phyloP scores from a whole-genome alignment of 352 stramenopile genomes.

The Phytopythium mirpurense region DNA sequence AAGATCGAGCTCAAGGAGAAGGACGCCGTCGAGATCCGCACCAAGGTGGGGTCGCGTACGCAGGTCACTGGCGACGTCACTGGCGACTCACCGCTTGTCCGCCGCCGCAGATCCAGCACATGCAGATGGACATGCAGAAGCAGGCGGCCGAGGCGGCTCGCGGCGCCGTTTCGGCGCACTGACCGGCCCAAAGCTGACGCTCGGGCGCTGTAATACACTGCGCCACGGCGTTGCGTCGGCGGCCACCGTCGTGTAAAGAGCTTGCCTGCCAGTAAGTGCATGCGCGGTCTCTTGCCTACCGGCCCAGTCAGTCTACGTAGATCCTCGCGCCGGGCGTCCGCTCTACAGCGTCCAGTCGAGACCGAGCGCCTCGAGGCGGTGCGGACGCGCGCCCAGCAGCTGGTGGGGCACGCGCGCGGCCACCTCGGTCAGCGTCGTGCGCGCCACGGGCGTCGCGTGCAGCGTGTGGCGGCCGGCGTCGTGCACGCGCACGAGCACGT shows the following conservation, averaged over 20 bases:
- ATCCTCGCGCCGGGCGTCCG: too few species aligned
- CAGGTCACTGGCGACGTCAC: conserved; percentile 7
- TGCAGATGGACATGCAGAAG: conserved; percentile 90
- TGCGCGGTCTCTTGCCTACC: too few species aligned
- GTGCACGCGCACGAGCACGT: conserved; percentile 77
- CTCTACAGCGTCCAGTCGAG: background rate
- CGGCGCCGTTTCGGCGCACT: conserved; percentile 45
- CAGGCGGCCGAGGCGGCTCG: conserved; percentile 70
- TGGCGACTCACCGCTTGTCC: background rate
- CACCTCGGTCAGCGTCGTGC: conserved; percentile 68
- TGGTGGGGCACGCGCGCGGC: conserved; percentile 37
- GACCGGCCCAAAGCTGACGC: too few species aligned
- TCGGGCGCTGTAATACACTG: too few species aligned
- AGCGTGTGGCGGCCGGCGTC: conserved; percentile 81
- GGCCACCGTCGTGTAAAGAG: too few species aligned
- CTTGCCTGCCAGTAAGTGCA: too few species aligned
- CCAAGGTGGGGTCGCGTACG: too few species aligned
- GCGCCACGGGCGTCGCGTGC: conserved; percentile 72
- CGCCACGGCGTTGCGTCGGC: too few species aligned
- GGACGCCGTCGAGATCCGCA: conserved; percentile 83
- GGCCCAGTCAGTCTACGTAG: too few species aligned
- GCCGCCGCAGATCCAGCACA: conserved; percentile 66
- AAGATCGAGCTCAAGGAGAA: conserved; percentile 91
- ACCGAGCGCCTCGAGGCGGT: conserved; percentile 22
- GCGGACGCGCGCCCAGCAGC: conserved; percentile 50